Conservation (phyloP, 192 early-diverging fungal species). For the Podila minutissima region DNA sequence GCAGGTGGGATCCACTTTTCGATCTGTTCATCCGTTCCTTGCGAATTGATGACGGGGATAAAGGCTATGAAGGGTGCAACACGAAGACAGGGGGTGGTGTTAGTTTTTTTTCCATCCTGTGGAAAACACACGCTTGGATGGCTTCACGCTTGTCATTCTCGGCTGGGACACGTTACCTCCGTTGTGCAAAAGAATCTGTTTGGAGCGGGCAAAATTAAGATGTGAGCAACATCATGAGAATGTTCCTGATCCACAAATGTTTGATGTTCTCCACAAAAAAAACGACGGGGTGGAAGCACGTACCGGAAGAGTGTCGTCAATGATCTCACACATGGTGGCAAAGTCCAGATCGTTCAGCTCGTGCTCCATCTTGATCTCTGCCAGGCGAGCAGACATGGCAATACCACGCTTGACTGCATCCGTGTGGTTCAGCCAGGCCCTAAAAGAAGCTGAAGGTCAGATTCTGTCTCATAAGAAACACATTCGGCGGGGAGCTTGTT, state of each 20-base stretch:
- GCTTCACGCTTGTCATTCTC: too few relatives aligned
- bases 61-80: constrained; percentile 59
- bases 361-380: constrained; percentile 48
- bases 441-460: neutral
- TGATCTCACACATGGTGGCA: constrained; percentile 35
- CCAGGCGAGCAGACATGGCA: constrained; percentile 47
- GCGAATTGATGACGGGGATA: constrained; percentile 76
- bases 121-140: too few relatives aligned
- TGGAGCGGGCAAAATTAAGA: neutral
- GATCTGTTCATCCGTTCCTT: constrained; percentile 77
- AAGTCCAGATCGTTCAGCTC: constrained; percentile 48
- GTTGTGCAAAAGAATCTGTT: constrained; percentile 40
- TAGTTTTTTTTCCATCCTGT: too few relatives aligned
- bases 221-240: neutral
- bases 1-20: constrained; percentile 76
- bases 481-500: too few relatives aligned
- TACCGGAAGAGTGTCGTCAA: constrained; percentile 46
- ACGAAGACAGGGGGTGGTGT: too few relatives aligned
- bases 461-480: neutral
- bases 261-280: neutral
- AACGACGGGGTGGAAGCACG: neutral
- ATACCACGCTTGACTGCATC: constrained; percentile 50
- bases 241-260: neutral
- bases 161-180: constrained; percentile 4
- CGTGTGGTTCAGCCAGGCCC: constrained; percentile 43